A percentile compares a stretch with the other conserved stretches of the same genome.
phyloP scores from a whole-genome alignment of 257 asterid species.

The Jacaranda mimosifolia region DNA sequence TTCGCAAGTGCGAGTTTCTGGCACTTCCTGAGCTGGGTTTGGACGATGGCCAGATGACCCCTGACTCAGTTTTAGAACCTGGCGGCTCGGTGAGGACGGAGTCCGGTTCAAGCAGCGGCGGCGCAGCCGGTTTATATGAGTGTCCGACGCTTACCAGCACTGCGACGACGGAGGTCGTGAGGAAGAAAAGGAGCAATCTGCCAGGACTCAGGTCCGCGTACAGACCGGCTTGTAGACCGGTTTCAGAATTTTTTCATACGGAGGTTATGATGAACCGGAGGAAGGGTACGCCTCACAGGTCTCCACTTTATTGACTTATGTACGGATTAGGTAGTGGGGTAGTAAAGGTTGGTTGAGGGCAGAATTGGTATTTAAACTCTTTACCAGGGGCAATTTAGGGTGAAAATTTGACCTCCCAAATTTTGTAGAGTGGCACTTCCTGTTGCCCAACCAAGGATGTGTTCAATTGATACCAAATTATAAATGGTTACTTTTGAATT shows the following conservation, averaged over 20 bases:
- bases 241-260: constrained; percentile 25
- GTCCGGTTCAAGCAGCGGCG: constrained; percentile 50
- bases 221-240: constrained; percentile 47
- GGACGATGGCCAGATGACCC: constrained; percentile 63
- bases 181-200: constrained; percentile 54
- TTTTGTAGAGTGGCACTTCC: constrained; percentile 40
- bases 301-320: constrained; percentile 60
- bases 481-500: not conserved
- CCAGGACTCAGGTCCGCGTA: constrained; percentile 37
- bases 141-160: constrained; percentile 47
- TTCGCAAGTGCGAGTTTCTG: constrained; percentile 48
- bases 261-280: constrained; percentile 59
- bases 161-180: constrained; percentile 52
- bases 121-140: constrained; percentile 30
- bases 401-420: constrained; percentile 25
- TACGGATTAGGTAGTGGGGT: not conserved
- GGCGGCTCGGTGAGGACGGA: constrained; percentile 49
- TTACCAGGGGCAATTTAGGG: constrained; percentile 23
- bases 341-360: constrained; percentile 19
- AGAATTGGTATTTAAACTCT: constrained; percentile 21
- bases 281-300: constrained; percentile 72
- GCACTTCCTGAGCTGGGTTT: constrained; percentile 55
- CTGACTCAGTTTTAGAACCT: constrained; percentile 63
- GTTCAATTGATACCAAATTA: not conserved
- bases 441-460: not conserved